Base-by-base conservation (phyloP, 1,139 yeast species). In the Saccharomyces hybrid region DNA sequence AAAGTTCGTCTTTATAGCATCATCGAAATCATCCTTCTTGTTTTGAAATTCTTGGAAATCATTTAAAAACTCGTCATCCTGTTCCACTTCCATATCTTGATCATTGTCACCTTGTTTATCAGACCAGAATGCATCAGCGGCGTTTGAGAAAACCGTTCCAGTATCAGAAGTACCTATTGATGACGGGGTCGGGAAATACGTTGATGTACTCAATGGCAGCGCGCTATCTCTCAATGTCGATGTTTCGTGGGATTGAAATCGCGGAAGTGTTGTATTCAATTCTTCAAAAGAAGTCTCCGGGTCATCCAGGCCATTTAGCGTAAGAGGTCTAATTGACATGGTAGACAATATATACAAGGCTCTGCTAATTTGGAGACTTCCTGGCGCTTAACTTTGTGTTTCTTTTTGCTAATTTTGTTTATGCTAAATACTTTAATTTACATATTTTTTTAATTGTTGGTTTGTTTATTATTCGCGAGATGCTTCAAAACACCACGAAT, bases 281-380 rank as follows among this genome's bases (percentile, higher is more conserved):
- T 68, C 70, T 51, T 68, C 71, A 57, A 68, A 68, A 11, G 70
- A 66, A 4, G 68, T 62, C 38, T 68, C 71, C 27, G 64, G 60
- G 19, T 59, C 53, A 12, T 60, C 64, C n/a, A 59, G 53, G 14
- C 59, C 64, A 8, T 58, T 63, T 21, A 58, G 47, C 38, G 56
- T 47, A 3, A 54, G 50, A 11, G 65, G 65, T 42, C 66, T 57
- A 51, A 62, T 62, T 16, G 64, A 63, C 64, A 61, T 61, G 21
- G 14, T 28, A 21, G 6, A 28, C 5, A 38, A 38, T 24, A 24
- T 24, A 24, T 24, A 24, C 26, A 38, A 3, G 7, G 4, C 6
- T 12, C 26, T 2, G 3, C 12, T 11, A 19, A 8, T 38, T 6
- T 4, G 19, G 11, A 38, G 19, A 8, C 6, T 38, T 19, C 4